Evolutionary conservation across 805 yeast species (phyloP).

Genomic region (Saturnispora dispora): DNA sequence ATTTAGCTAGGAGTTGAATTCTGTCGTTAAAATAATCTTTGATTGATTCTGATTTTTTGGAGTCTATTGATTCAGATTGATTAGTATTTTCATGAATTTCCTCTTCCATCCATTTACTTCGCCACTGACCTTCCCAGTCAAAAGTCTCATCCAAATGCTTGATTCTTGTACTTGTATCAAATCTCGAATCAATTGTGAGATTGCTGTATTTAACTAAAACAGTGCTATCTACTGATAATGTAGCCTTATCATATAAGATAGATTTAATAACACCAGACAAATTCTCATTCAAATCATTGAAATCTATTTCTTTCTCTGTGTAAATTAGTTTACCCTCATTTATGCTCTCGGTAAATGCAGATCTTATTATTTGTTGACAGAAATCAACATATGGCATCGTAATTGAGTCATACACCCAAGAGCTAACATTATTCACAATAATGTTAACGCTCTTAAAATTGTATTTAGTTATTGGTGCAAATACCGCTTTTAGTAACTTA

Average conservation of each 20-base stretch:
- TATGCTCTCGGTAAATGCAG: slow-evolving; percentile 9
- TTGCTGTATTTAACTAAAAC: slow-evolving; percentile 4
- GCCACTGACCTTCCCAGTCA: not conserved
- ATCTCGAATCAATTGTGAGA: slow-evolving; percentile 1
- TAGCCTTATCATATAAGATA: not conserved
- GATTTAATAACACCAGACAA: not conserved
- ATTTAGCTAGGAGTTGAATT: not conserved
- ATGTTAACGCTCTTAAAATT: slow-evolving; percentile 8
- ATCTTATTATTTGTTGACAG: slow-evolving; percentile 21
- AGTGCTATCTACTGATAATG: not conserved
- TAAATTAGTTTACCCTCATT: not conserved
- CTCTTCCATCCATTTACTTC: not conserved
- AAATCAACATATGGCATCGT: slow-evolving; percentile 17
- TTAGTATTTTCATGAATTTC: not conserved
- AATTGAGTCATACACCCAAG: slow-evolving; percentile 14
- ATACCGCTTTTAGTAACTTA: not conserved
- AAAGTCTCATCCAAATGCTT: slow-evolving; percentile 4
- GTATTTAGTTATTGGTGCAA: not conserved
- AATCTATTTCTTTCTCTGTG: not conserved
- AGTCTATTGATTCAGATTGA: not conserved
- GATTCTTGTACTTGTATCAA: not conserved
- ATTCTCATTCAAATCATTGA: not conserved
- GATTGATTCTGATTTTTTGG: not conserved
- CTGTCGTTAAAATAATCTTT: not conserved
- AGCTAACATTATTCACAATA: slow-evolving; percentile 8